Percentiles rank a stretch among this genome's conserved stretches.
Evolutionary conservation across 1,284 basidiomycete genomes (phyloP).

Genomic region (Microbotryum saponariae): DNA sequence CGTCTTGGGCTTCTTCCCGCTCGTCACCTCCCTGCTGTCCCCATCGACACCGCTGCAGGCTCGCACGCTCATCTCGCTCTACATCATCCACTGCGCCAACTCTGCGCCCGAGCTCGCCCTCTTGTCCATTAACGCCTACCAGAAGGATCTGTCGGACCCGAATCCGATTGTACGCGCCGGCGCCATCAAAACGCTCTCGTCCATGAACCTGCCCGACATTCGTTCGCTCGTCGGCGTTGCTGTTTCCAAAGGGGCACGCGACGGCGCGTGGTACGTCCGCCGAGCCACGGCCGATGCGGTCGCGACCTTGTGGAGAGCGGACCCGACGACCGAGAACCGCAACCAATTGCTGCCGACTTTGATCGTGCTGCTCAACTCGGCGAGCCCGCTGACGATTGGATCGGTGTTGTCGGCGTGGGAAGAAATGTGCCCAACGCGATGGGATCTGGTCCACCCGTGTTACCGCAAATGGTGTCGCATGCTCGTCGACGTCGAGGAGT

Average conservation of each 20-base stretch:
- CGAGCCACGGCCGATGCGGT: constrained; percentile 34
- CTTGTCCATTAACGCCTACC: constrained; percentile 96
- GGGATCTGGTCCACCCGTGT: constrained; percentile 76
- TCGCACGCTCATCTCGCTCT: constrained; percentile 95
- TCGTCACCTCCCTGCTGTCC: constrained; percentile 55
- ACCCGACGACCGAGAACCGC: constrained; percentile 14
- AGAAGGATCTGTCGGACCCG: constrained; percentile 86
- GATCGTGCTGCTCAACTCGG: constrained; percentile 65
- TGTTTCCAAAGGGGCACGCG: constrained; percentile 27
- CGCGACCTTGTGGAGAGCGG: constrained; percentile 10
- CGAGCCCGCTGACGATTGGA: constrained; percentile 80
- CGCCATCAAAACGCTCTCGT: constrained; percentile 35
- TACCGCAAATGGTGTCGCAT: constrained; percentile 77
- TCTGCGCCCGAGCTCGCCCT: constrained; percentile 89
- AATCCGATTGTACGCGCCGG: constrained; percentile 63
- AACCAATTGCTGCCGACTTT: constrained; percentile 61
- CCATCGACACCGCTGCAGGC: constrained; percentile 62
- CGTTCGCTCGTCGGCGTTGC: constrained; percentile 37
- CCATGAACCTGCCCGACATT: constrained; percentile 35
- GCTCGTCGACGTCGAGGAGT: constrained; percentile 86
- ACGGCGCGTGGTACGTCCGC: constrained; percentile 37
- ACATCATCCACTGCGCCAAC: constrained; percentile 84
- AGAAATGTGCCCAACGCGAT: constrained; percentile 68
- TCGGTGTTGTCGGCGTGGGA: constrained; percentile 78
- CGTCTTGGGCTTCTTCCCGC: constrained; percentile 84